Evolutionary conservation across 1,284 basidiomycete genomes (phyloP), one percentile per base, ranked within the genome.

Genomic region (Pascua sp.): DNA sequence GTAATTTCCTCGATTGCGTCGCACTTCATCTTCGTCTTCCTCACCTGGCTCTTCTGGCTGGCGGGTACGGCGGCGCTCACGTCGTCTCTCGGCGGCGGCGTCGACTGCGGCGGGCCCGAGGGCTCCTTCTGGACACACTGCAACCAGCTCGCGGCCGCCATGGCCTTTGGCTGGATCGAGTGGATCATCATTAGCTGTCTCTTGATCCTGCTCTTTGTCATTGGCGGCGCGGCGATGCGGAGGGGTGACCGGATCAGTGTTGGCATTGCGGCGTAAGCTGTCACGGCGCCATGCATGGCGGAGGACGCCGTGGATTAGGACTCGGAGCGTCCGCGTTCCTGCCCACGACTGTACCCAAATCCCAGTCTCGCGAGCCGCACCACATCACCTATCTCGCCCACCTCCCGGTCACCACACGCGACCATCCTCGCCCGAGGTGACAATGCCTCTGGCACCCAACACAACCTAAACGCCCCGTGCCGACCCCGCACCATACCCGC

Each of bases 1-100:
- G 55, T 69, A 65, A 24, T 59, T 13, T 42, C 51, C 5, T 47
- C 42, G 46, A 72, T 78, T 38, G 75, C 75, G n/a, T 67, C 64
- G 12, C 73, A 78, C 67, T 63, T 64, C n/a, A 63, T 67, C 38
- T 76, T 67, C 67, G 44, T 75, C 36, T 57, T 65, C 55, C 24
- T 78, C 47, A 79, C 77, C 70, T 78, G 77, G 77, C 42, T 77
- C 50, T 75, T 79, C 70, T 79, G 77, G 77, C 68, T 74, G 38
- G 67, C 69, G 9, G 69, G 67, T 45, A 69, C 70, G 8, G 76
- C 75, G 2, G 63, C 76, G 8, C 65, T 67, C 59, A 75, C 76
- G 15, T 56, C 63, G n/a, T 68, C 76, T 47, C 61, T 76, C 43
- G 67, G 67, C 38, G 74, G 76, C 53, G 71, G 73, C 16, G 56